Evolutionary conservation across 2,329 filamentous ascomycete species (phyloP).

Genomic region (Setomelanomma holmii): DNA sequence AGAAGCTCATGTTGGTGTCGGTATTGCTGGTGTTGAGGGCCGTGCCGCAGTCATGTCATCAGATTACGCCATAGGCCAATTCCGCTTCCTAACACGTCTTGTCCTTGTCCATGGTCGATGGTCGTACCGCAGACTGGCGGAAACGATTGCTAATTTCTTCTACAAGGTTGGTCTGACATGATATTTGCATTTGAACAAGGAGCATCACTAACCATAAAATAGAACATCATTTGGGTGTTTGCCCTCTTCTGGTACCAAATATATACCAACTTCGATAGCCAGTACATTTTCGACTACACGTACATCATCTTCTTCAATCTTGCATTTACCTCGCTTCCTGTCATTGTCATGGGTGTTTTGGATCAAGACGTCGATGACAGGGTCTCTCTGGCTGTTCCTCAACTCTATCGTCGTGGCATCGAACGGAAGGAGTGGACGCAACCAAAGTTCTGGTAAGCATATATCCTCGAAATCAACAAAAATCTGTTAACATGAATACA

Average conservation of each 20-base stretch:
- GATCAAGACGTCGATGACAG: slow-evolving; percentile 96
- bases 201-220: slow-evolving; percentile 29
- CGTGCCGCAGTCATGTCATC: slow-evolving; percentile 84
- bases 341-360: slow-evolving; percentile 94
- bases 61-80: slow-evolving; percentile 89
- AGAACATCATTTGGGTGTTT: slow-evolving; percentile 98
- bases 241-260: slow-evolving; percentile 97
- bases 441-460: slow-evolving; percentile 87
- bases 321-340: slow-evolving; percentile 92
- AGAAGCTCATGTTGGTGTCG: slow-evolving; percentile 86
- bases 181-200: neutral
- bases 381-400: slow-evolving; percentile 91
- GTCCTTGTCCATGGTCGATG: slow-evolving; percentile 83
- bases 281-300: slow-evolving; percentile 96
- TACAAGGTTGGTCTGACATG: slow-evolving; percentile 72
- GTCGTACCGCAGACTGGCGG: slow-evolving; percentile 93
- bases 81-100: slow-evolving; percentile 80
- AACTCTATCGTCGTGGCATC: slow-evolving; percentile 94
- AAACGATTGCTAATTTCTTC: slow-evolving; percentile 98
- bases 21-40: slow-evolving; percentile 86
- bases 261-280: slow-evolving; percentile 94
- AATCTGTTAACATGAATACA: slow-evolving; percentile 27
- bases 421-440: slow-evolving; percentile 97
- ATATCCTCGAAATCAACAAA: neutral
- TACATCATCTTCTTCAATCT: slow-evolving; percentile 98